Base-by-base conservation (phyloP, 768 basidiomycete genomes). In the Mycena vitilis region DNA sequence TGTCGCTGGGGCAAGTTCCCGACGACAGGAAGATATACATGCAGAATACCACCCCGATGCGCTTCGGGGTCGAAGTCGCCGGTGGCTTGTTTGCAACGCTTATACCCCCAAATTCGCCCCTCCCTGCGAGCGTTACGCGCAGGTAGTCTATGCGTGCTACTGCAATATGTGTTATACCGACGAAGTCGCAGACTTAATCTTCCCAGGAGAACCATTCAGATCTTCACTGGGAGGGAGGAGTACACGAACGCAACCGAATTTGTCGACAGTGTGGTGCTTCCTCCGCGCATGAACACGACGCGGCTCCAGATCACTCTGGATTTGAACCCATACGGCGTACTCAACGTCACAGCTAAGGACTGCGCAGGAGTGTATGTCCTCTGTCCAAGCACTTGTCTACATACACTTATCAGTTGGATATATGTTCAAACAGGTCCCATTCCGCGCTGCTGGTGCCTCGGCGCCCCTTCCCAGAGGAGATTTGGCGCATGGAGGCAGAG, bases 281-380 rank as follows among this genome's bases (percentile, higher is more conserved):
- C 53, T 8, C 52, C 30, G 3, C 18, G 20, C 30, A 56, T 56
- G 44, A 56, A 23, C 15, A 2, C 53, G 0, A 20, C 53, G 12
- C 25, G 53, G n/a, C 9, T 63, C 10, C n/a, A 63, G 36, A 25
- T 63, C 40, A 54, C 52, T 4, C 25, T 55, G 25, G 44, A 54
- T 2, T 34, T 63, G 11, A 63, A 16, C 44, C 16, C 18, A 2
- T 55, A 55, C 23, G 62, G 62, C 12, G 53, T 63, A 12, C 36
- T 63, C 20, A 63, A 63, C 16, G 62, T 63, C 8, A 63, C 53
- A 3, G 53, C 62, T 8, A 40, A 10, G 44, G 62, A 56, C 18
- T 20, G 18, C 2, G 5, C 18, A 1, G 62, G 62, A 12, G 20
- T 44, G 62, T 63, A 54, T 15, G 51, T 9, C 23, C 10, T 4